phyloP scores from a whole-genome alignment of 331 rosid species.

The Acacia concinna region DNA sequence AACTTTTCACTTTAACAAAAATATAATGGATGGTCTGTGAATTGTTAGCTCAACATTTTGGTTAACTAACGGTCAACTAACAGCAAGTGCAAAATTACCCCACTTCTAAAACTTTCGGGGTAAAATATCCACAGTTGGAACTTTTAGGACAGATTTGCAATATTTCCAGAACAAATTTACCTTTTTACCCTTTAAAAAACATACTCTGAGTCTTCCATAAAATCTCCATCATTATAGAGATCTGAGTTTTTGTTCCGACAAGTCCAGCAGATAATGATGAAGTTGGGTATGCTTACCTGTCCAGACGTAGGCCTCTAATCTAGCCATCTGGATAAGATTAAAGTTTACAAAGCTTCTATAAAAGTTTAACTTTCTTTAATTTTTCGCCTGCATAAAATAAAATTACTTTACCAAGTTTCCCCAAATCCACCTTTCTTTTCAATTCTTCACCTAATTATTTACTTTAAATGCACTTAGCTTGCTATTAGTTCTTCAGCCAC shows the following conservation, averaged over 20 bases:
- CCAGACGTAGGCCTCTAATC: not conserved
- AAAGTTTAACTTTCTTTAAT: not conserved
- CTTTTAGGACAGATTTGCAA: no score
- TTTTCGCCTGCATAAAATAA: not conserved
- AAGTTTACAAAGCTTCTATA: not conserved
- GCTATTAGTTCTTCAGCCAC: not conserved
- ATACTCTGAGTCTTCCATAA: not conserved
- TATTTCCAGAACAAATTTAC: no score
- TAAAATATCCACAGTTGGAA: no score
- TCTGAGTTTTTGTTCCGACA: not conserved
- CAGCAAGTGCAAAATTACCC: no score
- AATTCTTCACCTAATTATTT: not conserved
- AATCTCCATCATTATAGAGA: not conserved
- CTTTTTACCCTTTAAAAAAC: no score
- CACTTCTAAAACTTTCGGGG: no score
- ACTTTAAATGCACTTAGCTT: not conserved
- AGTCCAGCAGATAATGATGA: not conserved
- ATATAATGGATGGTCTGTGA: no score
- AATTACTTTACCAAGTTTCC: no score
- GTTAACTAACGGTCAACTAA: no score
- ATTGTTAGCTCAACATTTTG: no score
- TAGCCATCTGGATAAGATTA: not conserved
- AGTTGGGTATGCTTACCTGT: not conserved
- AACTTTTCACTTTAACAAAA: no score
- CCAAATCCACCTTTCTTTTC: not conserved